Evolutionary conservation across 2,329 filamentous ascomycete species (phyloP), one percentile per base, ranked within the genome.

Genomic region (Neofusicoccum kwambonambiense): DNA sequence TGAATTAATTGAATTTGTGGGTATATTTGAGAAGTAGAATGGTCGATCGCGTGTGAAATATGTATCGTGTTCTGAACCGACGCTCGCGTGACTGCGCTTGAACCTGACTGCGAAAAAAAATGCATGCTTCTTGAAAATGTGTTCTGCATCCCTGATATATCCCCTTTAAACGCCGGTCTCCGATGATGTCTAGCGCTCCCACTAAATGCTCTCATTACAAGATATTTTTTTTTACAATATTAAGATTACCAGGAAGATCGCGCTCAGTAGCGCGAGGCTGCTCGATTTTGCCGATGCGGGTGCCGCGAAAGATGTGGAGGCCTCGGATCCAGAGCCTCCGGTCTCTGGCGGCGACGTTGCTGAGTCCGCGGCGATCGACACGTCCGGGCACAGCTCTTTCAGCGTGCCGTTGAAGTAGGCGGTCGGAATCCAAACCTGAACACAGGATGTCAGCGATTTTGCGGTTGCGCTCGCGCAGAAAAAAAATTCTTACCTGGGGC

Each of bases 371-470:
- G 37, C 5, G 31, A 37, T 47, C 41, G 42, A 4, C 3, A 60
- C 56, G 42, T 39, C 42, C 39, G 56, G 56, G 31, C 56, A 60
- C 4, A 60, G 17, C 7, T 47, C 56, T 7, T 47, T 47, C 9
- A 60, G 56, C n/a, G 56, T 60, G n/a, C 56, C 56, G 31, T 60
- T 60, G 56, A 60, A 60, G 42, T 47, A 60, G 31, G 27, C 9
- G 0, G 56, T 60, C 15, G 56, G 56, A n/a, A 60, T 47, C 56
- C 56, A 60, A 31, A 60, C 41, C 56, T 60, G 39, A 6, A 12
- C 19, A 3, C 1, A 3, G 7, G 2, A 11, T n/a, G 41, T 58
- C 39, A 58, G 54, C 54, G 27, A 4, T 7, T 39, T 15, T 39
- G 27, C 27, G 27, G 27, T 31, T 31, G 27, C 37, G 37, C 9